A percentile compares a stretch with the other conserved stretches of the same genome.
Conservation (phyloP, 163 green algal species). For the Chloromonas sp. region DNA sequence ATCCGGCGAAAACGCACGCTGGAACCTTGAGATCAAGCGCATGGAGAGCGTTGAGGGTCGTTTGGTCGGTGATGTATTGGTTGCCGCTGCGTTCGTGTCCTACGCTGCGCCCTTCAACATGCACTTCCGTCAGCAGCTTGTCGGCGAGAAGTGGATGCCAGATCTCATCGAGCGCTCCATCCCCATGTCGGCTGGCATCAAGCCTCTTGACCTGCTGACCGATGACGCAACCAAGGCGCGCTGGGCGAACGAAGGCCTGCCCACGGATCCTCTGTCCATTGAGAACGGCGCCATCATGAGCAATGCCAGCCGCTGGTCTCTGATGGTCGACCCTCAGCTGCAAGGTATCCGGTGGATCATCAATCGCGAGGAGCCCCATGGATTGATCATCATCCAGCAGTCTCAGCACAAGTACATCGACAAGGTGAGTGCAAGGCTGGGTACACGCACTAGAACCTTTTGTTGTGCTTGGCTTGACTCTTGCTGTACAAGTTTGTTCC, state of each 20-base stretch:
- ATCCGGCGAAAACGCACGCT: slow-evolving; percentile 81
- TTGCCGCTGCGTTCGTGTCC: slow-evolving; percentile 79
- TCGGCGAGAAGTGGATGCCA: slow-evolving; percentile 68
- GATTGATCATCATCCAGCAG: slow-evolving; percentile 81
- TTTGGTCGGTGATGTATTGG: slow-evolving; percentile 76
- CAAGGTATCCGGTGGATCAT: slow-evolving; percentile 90
- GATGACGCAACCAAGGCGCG: slow-evolving; percentile 66
- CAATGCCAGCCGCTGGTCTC: slow-evolving; percentile 63
- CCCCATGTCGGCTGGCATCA: slow-evolving; percentile 62
- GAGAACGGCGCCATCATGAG: slow-evolving; percentile 91
- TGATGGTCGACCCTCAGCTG: slow-evolving; percentile 93
- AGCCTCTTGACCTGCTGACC: slow-evolving; percentile 68
- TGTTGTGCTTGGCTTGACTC: not conserved
- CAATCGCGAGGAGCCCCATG: slow-evolving; percentile 60
- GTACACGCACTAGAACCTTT: not conserved
- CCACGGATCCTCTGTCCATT: slow-evolving; percentile 72
- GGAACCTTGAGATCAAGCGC: slow-evolving; percentile 71
- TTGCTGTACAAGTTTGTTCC: not conserved
- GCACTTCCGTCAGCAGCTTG: slow-evolving; percentile 60
- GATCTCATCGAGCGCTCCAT: slow-evolving; percentile 71
- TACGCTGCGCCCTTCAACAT: slow-evolving; percentile 89
- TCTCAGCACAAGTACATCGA: slow-evolving; percentile 83
- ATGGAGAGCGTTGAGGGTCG: slow-evolving; percentile 59
- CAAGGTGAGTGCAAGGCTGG: slow-evolving; percentile 47
- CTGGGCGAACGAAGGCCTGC: slow-evolving; percentile 85